phyloP scores from a whole-genome alignment of 2,329 filamentous ascomycete genomes.

The Rutstroemia sp. region DNA sequence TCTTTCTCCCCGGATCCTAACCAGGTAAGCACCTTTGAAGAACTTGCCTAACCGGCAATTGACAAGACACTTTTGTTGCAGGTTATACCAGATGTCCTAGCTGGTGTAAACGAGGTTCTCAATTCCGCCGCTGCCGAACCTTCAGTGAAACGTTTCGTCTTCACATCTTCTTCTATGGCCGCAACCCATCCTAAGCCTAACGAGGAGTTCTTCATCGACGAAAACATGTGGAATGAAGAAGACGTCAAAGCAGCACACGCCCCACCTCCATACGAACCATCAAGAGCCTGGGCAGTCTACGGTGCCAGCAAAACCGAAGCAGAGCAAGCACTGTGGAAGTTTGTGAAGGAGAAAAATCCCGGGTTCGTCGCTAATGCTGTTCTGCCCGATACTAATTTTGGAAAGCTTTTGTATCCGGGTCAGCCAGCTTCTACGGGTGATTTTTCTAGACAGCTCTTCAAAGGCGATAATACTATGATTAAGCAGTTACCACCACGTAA shows the following conservation, averaged over 20 bases:
- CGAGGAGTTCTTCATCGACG: conserved; percentile 17
- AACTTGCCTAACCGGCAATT: neutral
- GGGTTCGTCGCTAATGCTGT: conserved; percentile 26
- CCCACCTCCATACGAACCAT: conserved; percentile 28
- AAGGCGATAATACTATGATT: conserved; percentile 11
- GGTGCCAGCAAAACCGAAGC: conserved; percentile 33
- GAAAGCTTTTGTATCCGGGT: conserved; percentile 11
- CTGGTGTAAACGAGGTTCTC: conserved; percentile 27
- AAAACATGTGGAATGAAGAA: conserved; percentile 32
- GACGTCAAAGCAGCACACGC: conserved; percentile 31
- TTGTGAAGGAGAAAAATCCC: conserved; percentile 27
- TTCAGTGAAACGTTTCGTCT: conserved; percentile 34
- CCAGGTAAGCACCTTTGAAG: conserved; percentile 22
- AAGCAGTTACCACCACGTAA: neutral
- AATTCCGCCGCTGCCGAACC: conserved; percentile 30
- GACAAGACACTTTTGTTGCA: neutral
- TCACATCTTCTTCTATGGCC: conserved; percentile 29
- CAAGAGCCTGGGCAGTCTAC: conserved; percentile 26
- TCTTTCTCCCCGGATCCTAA: conserved; percentile 32
- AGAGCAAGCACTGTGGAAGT: conserved; percentile 35
- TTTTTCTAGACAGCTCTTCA: conserved; percentile 17
- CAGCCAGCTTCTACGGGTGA: conserved; percentile 19
- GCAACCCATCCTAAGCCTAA: conserved; percentile 18
- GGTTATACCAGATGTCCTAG: conserved; percentile 29
- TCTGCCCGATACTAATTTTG: conserved; percentile 15